Evolutionary conservation across 805 yeast genomes (phyloP).

Genomic region (Kazachstania africana): DNA sequence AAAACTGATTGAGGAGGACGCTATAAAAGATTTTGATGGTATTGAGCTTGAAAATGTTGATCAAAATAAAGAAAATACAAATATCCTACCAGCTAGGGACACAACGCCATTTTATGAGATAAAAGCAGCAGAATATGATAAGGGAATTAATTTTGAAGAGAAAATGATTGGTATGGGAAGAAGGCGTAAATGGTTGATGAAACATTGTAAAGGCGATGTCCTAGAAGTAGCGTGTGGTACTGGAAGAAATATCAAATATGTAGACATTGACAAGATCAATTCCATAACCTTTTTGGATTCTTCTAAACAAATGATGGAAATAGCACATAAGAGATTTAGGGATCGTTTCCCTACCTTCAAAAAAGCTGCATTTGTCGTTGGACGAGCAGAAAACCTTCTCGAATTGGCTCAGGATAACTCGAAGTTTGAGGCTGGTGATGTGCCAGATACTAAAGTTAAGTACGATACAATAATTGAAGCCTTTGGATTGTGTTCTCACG

Average conservation of each 20-base stretch:
- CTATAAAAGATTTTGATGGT: conserved; percentile 22
- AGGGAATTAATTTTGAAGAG: conserved; percentile 53
- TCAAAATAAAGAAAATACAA: conserved; percentile 25
- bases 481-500: conserved; percentile 91
- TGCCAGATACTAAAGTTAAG: conserved; percentile 25
- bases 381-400: conserved; percentile 73
- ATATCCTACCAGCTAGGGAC: conserved; percentile 60
- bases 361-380: conserved; percentile 79
- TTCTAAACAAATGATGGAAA: conserved; percentile 74
- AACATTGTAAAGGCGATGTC: conserved; percentile 73
- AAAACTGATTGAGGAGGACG: conserved; percentile 34
- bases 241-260: conserved; percentile 77
- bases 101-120: conserved; percentile 69
- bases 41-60: conserved; percentile 21
- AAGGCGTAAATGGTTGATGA: conserved; percentile 71
- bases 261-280: conserved; percentile 45
- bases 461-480: conserved; percentile 92
- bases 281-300: conserved; percentile 83
- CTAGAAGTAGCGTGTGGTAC: conserved; percentile 94
- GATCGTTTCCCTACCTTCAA: conserved; percentile 52
- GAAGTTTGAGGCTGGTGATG: conserved; percentile 14
- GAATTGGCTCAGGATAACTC: conserved; percentile 35
- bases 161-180: conserved; percentile 35
- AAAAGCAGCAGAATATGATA: conserved; percentile 73
- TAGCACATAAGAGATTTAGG: conserved; percentile 62